Evolutionary conservation across 2,329 filamentous ascomycete genomes (phyloP), one percentile per base, ranked within the genome.

Genomic region (Aspergillus fumigatiaffinis): DNA sequence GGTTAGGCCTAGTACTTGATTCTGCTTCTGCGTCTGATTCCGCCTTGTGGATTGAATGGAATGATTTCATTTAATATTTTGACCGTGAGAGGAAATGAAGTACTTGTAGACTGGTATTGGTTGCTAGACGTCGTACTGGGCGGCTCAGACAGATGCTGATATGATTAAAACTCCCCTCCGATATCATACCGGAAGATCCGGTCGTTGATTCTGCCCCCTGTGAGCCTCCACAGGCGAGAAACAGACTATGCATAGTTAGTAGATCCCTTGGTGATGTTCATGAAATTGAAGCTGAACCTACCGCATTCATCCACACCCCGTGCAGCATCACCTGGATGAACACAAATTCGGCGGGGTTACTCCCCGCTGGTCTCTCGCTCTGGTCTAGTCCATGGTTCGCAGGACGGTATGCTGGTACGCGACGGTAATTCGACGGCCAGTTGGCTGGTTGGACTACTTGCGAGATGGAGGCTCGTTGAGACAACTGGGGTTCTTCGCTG

Each of bases 251-350:
- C 2, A 32, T 46, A 25, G 48, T 47, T n/a, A 14, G 42, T n/a
- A 32, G 21, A 14, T 50, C 2, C 5, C 32, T 28, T 10, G 20
- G 32, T 50, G 5, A 54, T 23, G 17, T 32, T 5, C 12, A 12
- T 10, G 10, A 10, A 46, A 4, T 12, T 4, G 26, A 4, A n/a
- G 4, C 3, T 21, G 21, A 48, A 56, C 65, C 44, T 57, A 70
- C 68, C 58, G 74, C 76, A 63, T 80, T 76, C 50, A 77, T 63
- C 61, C 71, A 73, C 12, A 79, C 75, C 5, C 77, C 81, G 28
- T 73, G 74, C 59, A 83, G 79, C 80, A 84, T 83, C 0, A 79
- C 68, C 21, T 71, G 66, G 20, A 84, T 72, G 62, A 84, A 83
- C 6, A 71, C 73, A 46, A 68, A 68, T 64, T 84, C 82, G 5